Evolutionary conservation across 2,329 filamentous ascomycete genomes (phyloP), one percentile per base, ranked within the genome.

Genomic region (Sarocladiaceae sp.): DNA sequence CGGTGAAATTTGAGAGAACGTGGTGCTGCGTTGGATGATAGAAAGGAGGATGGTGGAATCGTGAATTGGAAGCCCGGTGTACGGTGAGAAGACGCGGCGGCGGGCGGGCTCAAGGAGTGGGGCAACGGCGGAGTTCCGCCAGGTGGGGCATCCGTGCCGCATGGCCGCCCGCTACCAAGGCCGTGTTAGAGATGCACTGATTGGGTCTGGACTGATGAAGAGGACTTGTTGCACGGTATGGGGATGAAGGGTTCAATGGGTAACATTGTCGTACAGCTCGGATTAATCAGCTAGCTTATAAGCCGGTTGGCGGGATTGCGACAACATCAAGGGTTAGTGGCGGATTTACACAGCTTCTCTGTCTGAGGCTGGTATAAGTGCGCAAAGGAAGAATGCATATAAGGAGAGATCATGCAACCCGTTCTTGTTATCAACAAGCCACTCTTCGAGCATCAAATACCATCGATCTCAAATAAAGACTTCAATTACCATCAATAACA

Each of bases 111-210:
- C 7, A 17, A 5, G 12, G 22, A 55, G 54, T 59, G 62, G 60
- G 23, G 1, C 40, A 3, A 5, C 18, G 58, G 63, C 61, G 64
- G 63, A 66, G 50, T 53, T 66, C 63, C 62, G 62, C 59, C 59
- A 31, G 47, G 55, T 26, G 37, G 40, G 56, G 31, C 20, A 12
- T 50, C 47, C 37, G 22, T 42, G 13, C 18, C 33, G 33, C 15
- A n/a, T n/a, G 12, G 18, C 28, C 28, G 28, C 28, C 28, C 28
- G 28, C 7, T 31, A 15, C 28, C 8, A 7, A 31, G 15, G 28
- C 8, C 28, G 28, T 31, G 28, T 31, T 31, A 31, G 35, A 33
- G 29, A 15, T 33, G 29, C 8, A 33, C 29, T 15, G 10, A 33
- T 33, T 33, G 29, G 10, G 29, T 10, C n/a, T n/a, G n/a, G n/a